Percentiles rank a stretch among this genome's conserved stretches.
Conservation (phyloP, 2,329 filamentous ascomycete species). For the Tothia fuscella region DNA sequence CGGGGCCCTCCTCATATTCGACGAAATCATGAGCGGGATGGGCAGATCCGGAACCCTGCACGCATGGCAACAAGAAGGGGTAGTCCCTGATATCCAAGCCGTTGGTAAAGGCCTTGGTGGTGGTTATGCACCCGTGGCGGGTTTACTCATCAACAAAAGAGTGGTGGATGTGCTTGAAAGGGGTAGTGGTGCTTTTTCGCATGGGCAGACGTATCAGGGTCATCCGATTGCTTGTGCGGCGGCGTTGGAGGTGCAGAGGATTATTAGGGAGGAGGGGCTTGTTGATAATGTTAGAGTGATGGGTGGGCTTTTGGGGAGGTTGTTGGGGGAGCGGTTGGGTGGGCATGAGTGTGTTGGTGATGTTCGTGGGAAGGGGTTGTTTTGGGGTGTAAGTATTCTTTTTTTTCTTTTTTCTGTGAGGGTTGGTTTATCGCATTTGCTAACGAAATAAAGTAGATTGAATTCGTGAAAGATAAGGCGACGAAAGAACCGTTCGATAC, state of each 20-base stretch:
- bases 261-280: slow-evolving; percentile 45
- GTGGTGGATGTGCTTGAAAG: slow-evolving; percentile 37
- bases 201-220: slow-evolving; percentile 54
- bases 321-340: slow-evolving; percentile 33
- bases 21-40: slow-evolving; percentile 65
- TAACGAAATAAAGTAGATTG: slow-evolving; percentile 29
- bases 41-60: slow-evolving; percentile 48
- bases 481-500: slow-evolving; percentile 43
- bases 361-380: slow-evolving; percentile 48
- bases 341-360: slow-evolving; percentile 43
- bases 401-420: not conserved
- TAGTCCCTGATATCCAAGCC: slow-evolving; percentile 53
- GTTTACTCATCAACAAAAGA: slow-evolving; percentile 41
- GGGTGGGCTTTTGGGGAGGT: slow-evolving; percentile 37
- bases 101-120: slow-evolving; percentile 55
- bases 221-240: slow-evolving; percentile 49
- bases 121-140: slow-evolving; percentile 51
- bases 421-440: not conserved
- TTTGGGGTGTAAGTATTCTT: slow-evolving; percentile 39
- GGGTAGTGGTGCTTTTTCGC: slow-evolving; percentile 38
- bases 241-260: slow-evolving; percentile 49
- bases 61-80: slow-evolving; percentile 48
- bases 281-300: slow-evolving; percentile 45
- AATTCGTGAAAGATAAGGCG: slow-evolving; percentile 44
- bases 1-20: slow-evolving; percentile 63